A percentile compares a stretch with the other conserved stretches of the same genome.
Evolutionary conservation across 2,329 filamentous ascomycete species (phyloP).

Genomic region (Malbranchea cinnamomea): DNA sequence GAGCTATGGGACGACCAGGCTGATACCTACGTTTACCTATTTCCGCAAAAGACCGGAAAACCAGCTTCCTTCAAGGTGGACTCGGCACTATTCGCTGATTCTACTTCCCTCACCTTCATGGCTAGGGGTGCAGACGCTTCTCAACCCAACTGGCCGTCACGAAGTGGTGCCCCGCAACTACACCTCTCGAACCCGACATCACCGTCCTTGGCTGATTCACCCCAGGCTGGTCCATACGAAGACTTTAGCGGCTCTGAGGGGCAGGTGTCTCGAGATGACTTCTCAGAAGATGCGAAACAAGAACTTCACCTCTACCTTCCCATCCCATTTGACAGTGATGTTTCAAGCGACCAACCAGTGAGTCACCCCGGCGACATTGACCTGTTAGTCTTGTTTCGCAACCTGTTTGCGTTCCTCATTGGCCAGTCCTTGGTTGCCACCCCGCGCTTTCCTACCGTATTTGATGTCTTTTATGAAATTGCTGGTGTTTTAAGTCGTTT

Average conservation of each 20-base stretch:
- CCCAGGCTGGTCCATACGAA: constrained; percentile 14
- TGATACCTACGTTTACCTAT: constrained; percentile 50
- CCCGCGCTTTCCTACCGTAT: constrained; percentile 38
- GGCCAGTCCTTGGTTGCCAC: constrained; percentile 48
- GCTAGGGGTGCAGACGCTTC: constrained; percentile 38
- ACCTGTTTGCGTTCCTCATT: constrained; percentile 49
- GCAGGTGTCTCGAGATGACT: constrained; percentile 32
- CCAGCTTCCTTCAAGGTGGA: constrained; percentile 47
- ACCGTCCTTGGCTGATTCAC: constrained; percentile 15
- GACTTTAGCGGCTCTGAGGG: constrained; percentile 30
- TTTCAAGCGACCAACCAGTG: constrained; percentile 20
- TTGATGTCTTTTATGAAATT: constrained; percentile 47
- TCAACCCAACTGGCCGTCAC: constrained; percentile 15
- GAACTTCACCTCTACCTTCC: constrained; percentile 45
- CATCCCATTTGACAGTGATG: constrained; percentile 39
- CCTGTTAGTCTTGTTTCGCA: constrained; percentile 43
- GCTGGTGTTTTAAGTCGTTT: constrained; percentile 41
- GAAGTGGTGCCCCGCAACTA: constrained; percentile 16
- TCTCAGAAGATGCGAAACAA: constrained; percentile 30
- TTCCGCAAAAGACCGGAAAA: constrained; percentile 40
- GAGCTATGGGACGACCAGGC: constrained; percentile 49
- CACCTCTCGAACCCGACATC: constrained; percentile 19
- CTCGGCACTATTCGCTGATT: constrained; percentile 43
- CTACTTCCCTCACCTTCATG: constrained; percentile 38
- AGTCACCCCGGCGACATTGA: constrained; percentile 37